phyloP scores from a whole-genome alignment of 2,329 filamentous ascomycete species.

The Penicillium sp. region DNA sequence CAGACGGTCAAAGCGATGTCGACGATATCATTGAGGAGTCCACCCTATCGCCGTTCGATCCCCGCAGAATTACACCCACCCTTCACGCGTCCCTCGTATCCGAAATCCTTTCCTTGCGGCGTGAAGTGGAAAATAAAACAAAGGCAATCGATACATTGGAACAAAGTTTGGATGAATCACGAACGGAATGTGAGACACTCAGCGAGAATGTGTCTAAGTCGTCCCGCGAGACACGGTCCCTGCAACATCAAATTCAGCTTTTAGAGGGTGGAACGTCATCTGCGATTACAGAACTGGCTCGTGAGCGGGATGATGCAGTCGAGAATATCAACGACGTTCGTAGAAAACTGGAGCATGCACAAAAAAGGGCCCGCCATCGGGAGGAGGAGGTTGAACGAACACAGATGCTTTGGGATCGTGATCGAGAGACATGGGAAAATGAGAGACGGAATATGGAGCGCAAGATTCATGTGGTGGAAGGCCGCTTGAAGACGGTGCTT shows the following conservation, averaged over 20 bases:
- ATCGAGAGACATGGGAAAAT: constrained; percentile 81
- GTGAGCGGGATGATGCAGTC: constrained; percentile 81
- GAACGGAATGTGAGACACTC: constrained; percentile 72
- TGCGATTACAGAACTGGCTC: constrained; percentile 76
- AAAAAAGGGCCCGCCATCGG: constrained; percentile 74
- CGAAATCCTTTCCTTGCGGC: constrained; percentile 81
- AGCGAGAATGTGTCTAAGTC: constrained; percentile 61
- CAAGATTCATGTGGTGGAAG: constrained; percentile 86
- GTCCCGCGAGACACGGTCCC: constrained; percentile 72
- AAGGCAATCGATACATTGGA: constrained; percentile 86
- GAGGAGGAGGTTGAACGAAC: constrained; percentile 80
- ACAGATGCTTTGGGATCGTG: constrained; percentile 77
- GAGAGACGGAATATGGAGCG: constrained; percentile 80
- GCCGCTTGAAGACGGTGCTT: constrained; percentile 75
- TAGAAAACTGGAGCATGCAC: constrained; percentile 71
- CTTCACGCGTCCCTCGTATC: constrained; percentile 92
- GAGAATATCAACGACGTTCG: constrained; percentile 70
- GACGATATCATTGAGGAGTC: constrained; percentile 55
- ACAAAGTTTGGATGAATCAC: constrained; percentile 66
- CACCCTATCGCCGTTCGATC: constrained; percentile 74
- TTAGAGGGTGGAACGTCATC: constrained; percentile 86
- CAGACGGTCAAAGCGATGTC: constrained; percentile 39
- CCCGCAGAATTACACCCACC: constrained; percentile 89
- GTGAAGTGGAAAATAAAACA: constrained; percentile 88
- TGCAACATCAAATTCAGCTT: constrained; percentile 81